Evolutionary conservation across 495 filamentous ascomycete genomes (phyloP), one percentile per base, ranked within the genome.

Genomic region (Pseudomonodictys pantanalensis): DNA sequence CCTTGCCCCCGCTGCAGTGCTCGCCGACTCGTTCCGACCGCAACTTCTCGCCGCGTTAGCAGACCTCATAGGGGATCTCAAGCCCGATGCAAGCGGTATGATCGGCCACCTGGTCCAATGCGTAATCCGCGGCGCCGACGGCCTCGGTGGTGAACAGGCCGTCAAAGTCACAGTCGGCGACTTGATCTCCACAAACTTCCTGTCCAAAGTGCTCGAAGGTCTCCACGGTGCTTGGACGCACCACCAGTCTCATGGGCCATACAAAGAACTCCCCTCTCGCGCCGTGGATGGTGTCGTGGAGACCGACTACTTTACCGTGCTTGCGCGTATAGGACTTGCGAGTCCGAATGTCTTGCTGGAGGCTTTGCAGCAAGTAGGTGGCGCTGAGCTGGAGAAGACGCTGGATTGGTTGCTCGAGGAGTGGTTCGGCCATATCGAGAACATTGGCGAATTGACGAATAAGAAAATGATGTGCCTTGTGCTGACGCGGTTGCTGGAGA

Each of bases 391-490:
- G 8, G 51, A 67, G 25, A 50, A 52, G 30, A 81, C 79, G 60
- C 72, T 86, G 39, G 69, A 74, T 17, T 96, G 91, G 91, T 77
- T 97, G 26, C 72, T 90, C 38, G 76, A 79, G 0, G 91, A 95
- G 71, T 98, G 93, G 93, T 95, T 97, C 74, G 72, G 74, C 32
- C 86, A 92, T 64, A 89, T 95, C 65, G 89, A 93, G 66, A 86
- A 82, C 69, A 90, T 95, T 71, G 84, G 81, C 38, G 84, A 90
- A 70, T 76, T 82, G 3, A 83, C 80, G 29, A 80, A 85, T 39
- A 83, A 88, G 72, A 98, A 98, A 72, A 78, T 97, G 10, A 88
- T 86, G 61, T 84, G 81, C 44, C 79, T 98, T 2, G 92, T 83
- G 5, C 79, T 97, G 20, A 95, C 93, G 8, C 82, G 86, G 32